Conservation (phyloP, 495 filamentous ascomycete genomes). For the Diplogelasinospora grovesii region DNA sequence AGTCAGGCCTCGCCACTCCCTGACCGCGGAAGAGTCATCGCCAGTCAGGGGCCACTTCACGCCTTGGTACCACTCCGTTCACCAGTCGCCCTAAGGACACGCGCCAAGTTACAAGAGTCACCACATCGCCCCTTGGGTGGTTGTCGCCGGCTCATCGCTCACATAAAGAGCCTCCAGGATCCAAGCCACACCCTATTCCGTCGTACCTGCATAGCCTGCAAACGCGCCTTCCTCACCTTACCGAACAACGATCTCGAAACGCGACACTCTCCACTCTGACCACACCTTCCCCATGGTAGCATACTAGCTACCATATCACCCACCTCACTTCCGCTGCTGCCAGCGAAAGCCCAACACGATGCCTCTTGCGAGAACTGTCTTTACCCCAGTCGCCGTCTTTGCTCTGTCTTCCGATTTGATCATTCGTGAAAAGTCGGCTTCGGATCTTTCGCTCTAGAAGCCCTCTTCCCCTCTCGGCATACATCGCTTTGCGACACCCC, state of each 20-base stretch:
- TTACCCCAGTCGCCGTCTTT: conserved; percentile 52
- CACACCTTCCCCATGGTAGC: conserved; percentile 27
- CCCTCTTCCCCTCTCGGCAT: conserved; percentile 35
- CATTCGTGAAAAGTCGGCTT: conserved; percentile 43
- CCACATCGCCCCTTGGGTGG: conserved; percentile 18
- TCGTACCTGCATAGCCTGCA: conserved; percentile 18
- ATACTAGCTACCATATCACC: conserved; percentile 32
- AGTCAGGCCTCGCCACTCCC: conserved; percentile 31
- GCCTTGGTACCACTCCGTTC: conserved; percentile 29
- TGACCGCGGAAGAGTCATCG: conserved; percentile 41
- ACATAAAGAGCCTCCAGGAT: conserved; percentile 4
- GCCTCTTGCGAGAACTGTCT: conserved; percentile 40
- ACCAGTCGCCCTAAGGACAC: conserved; percentile 30
- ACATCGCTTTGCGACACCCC: conserved; percentile 24
- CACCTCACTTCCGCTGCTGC: conserved; percentile 19
- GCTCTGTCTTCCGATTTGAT: conserved; percentile 50
- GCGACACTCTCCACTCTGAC: not conserved
- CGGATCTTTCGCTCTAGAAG: conserved; percentile 39
- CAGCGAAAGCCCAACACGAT: conserved; percentile 43
- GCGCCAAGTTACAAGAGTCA: conserved; percentile 34
- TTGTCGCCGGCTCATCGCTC: conserved; percentile 11
- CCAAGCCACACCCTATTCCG: conserved; percentile 13
- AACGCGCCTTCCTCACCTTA: not conserved
- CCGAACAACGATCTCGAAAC: conserved; percentile 1
- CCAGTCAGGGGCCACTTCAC: conserved; percentile 25